These are phyloP conservation scores for Chrysanthemum makinoi DNA, from an alignment of 129 eudicot genomes.

Conservation along the genomic window DNA sequence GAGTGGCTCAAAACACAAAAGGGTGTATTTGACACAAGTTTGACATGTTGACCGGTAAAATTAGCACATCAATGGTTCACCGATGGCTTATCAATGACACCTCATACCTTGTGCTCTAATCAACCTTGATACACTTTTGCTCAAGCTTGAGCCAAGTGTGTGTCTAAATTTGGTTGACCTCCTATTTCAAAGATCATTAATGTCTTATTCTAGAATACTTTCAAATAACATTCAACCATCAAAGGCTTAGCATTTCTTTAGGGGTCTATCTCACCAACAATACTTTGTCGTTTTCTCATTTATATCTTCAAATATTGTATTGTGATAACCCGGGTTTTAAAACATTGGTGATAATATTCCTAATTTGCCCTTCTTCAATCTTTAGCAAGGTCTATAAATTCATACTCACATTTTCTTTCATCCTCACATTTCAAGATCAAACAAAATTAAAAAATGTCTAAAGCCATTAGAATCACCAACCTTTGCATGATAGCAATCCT, in stretches of 20 bases:
- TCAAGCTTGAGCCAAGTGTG: conserved; percentile 27
- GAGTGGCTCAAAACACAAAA: no score
- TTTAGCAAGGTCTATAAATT: conserved; percentile 33
- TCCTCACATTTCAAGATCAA: conserved; percentile 18
- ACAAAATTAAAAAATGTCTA: conserved; percentile 41
- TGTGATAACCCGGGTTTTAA: no score
- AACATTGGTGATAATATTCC: conserved; percentile 20
- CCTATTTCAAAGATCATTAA: conserved; percentile 21
- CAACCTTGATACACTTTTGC: background rate
- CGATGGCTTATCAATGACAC: no score
- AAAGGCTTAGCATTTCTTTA: conserved; percentile 28
- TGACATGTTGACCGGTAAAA: no score
- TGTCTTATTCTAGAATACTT: conserved; percentile 23
- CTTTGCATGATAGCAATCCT: conserved; percentile 54
- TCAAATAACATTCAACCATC: conserved; percentile 29
- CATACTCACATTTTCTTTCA: conserved; percentile 16
- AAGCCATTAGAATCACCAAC: conserved; percentile 33
- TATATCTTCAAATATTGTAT: conserved; percentile 3
- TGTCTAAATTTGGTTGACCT: conserved; percentile 27
- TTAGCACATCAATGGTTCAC: no score
- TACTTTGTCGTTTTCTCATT: conserved; percentile 23
- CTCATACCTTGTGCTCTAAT: no score
- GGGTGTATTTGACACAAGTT: no score
- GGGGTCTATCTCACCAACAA: conserved; percentile 32
- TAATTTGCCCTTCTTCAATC: conserved; percentile 27